Percentiles rank a stretch among this genome's conserved stretches.
These are phyloP conservation scores for Lipomyces sp. DNA, from an alignment of 805 yeast species.

Conservation along the genomic window DNA sequence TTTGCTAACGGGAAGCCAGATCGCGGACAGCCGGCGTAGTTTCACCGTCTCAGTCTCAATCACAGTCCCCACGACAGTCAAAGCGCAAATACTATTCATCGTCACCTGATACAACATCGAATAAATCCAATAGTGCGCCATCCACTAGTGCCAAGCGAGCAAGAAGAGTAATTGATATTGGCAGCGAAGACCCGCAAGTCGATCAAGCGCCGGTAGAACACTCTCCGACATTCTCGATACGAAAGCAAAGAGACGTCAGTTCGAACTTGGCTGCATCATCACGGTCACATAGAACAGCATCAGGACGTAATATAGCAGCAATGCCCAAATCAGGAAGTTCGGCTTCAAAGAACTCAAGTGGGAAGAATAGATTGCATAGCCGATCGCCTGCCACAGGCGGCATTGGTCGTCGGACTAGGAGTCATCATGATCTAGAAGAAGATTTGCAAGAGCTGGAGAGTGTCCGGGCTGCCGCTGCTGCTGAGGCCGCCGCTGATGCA, in stretches of 20 bases:
- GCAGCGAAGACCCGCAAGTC: not conserved
- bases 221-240: not conserved
- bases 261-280: not conserved
- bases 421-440: constrained; percentile 28
- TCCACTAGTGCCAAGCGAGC: constrained; percentile 11
- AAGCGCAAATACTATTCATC: constrained; percentile 17
- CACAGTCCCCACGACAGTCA: constrained; percentile 5
- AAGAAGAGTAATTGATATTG: constrained; percentile 11
- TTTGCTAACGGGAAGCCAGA: not conserved
- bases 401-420: constrained; percentile 22
- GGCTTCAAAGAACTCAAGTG: not conserved
- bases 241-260: not conserved
- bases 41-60: constrained; percentile 8
- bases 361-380: constrained; percentile 3
- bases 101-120: constrained; percentile 10
- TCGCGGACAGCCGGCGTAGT: constrained; percentile 19
- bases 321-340: not conserved
- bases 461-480: constrained; percentile 23
- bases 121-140: not conserved
- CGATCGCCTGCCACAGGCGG: constrained; percentile 14
- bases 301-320: not conserved
- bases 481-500: constrained; percentile 14
- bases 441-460: constrained; percentile 30
- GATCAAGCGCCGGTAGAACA: not conserved
- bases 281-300: not conserved